These are phyloP conservation scores for Colletotrichum tofieldiae DNA, from an alignment of 2,329 filamentous ascomycete genomes.

Conservation along the genomic window DNA sequence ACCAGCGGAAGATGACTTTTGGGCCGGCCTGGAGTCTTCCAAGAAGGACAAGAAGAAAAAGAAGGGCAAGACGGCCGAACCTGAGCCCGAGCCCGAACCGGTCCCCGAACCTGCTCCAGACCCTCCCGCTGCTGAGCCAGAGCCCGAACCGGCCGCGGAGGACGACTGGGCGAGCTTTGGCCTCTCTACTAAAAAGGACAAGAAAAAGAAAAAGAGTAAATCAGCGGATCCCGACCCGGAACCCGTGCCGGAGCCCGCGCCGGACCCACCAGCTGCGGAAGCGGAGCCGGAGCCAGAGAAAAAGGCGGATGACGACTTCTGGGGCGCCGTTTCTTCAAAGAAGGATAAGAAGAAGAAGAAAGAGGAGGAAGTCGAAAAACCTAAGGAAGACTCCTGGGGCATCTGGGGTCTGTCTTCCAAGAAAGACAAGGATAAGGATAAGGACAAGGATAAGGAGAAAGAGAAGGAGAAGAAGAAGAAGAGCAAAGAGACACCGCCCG, in stretches of 20 bases:
- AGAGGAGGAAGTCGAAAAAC: slow-evolving; percentile 46
- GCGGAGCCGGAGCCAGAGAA: slow-evolving; percentile 49
- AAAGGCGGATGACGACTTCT: slow-evolving; percentile 54
- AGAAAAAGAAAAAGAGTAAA: slow-evolving; percentile 54
- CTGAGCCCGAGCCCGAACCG: slow-evolving; percentile 19
- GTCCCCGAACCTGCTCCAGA: slow-evolving; percentile 36
- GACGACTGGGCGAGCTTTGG: slow-evolving; percentile 49
- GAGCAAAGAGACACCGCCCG: slow-evolving; percentile 49
- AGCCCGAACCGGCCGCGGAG: slow-evolving; percentile 31
- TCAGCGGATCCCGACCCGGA: slow-evolving; percentile 41
- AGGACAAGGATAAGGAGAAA: slow-evolving; percentile 44
- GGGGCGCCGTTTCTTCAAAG: slow-evolving; percentile 51
- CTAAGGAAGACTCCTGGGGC: slow-evolving; percentile 44
- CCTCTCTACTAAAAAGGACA: slow-evolving; percentile 50
- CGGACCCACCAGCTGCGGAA: slow-evolving; percentile 44
- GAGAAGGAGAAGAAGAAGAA: slow-evolving; percentile 49
- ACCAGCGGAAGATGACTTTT: slow-evolving; percentile 49
- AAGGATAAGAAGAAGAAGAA: slow-evolving; percentile 52
- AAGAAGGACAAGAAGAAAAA: slow-evolving; percentile 55
- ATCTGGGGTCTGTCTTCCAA: slow-evolving; percentile 46
- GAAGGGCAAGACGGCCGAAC: slow-evolving; percentile 46
- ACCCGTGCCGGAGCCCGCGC: slow-evolving; percentile 6
- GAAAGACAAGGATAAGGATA: slow-evolving; percentile 54
- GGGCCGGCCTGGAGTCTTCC: slow-evolving; percentile 50
- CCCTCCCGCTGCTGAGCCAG: slow-evolving; percentile 45